phyloP scores from a whole-genome alignment of 768 basidiomycete genomes.

The Rhodotorula paludigena region DNA sequence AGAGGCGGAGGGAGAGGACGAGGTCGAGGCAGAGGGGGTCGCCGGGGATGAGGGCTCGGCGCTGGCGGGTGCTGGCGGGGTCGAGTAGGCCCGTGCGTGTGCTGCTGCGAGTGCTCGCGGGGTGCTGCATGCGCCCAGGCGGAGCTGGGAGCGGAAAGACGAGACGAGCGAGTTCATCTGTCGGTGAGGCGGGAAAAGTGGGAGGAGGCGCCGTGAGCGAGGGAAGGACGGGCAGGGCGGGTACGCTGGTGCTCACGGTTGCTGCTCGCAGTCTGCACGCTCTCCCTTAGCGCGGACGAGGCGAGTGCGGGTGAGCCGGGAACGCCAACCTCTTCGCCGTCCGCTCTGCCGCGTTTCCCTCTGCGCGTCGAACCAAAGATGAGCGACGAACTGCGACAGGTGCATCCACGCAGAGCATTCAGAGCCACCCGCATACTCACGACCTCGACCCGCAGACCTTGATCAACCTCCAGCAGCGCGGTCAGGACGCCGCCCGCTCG shows the following conservation, averaged over 20 bases:
- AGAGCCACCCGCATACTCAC: neutral
- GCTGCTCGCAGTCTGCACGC: no score
- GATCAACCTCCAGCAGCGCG: slow-evolving; percentile 32
- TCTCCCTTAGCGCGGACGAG: no score
- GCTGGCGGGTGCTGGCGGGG: neutral
- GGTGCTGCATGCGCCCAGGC: neutral
- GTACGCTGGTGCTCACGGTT: no score
- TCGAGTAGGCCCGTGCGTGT: slow-evolving; percentile 1
- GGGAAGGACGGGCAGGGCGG: neutral
- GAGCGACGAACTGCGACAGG: slow-evolving; percentile 31
- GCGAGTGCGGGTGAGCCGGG: neutral
- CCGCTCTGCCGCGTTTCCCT: neutral
- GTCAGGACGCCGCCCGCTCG: slow-evolving; percentile 23
- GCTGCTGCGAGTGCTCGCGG: neutral
- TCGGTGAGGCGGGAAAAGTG: neutral
- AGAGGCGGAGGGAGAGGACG: neutral
- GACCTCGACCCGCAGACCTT: slow-evolving; percentile 32
- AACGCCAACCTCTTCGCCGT: neutral
- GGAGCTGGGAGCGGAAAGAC: neutral
- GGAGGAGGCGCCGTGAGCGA: neutral
- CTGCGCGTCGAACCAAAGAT: neutral
- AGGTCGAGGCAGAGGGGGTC: neutral
- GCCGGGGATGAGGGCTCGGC: neutral
- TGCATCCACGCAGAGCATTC: neutral
- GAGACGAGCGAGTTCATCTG: slow-evolving; percentile 22